Evolutionary conservation across 2,329 filamentous ascomycete species (phyloP), one percentile per base, ranked within the genome.

Genomic region (Colletotrichum agaves): DNA sequence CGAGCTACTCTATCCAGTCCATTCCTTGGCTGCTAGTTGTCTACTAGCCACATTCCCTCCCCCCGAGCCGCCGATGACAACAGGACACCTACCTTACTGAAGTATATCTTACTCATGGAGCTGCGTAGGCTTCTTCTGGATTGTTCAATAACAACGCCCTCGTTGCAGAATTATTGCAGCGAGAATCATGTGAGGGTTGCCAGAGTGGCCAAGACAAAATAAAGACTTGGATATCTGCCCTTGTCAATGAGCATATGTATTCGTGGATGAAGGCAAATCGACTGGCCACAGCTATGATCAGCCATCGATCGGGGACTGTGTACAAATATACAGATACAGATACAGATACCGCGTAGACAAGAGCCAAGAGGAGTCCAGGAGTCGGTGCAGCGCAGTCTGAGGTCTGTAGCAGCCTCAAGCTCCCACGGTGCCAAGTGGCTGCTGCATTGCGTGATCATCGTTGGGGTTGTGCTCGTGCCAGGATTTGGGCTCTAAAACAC

Each of bases 371-470:
- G 21, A 12, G 19, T 44, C 27, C 41, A 37, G 44, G 61, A 64
- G 61, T 43, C 23, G 37, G 55, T 35, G 35, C 33, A 19, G 33
- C 21, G 31, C 50, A 58, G 63, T 69, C 44, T 56, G 66, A 58
- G 57, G 49, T 61, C 37, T 57, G 63, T 67, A 67, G 63, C 66
- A 69, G 66, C 64, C 60, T 57, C 61, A 41, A 49, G 63, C 33
- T 50, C 57, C 41, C 33, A 41, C 49, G 27, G 27, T 7, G 6
- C 27, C 27, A 27, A 27, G 8, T 5, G 60, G 62, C 35, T 52
- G 43, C 41, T 52, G 43, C 41, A 49, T 67, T 62, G 62, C 61
- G n/a, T 69, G 66, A 69, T 67, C 62, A 49, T 21, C 66, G 52
- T 57, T n/a, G 43, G 61, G 62, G 33, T 49, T 12, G 37, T 13